phyloP scores from a whole-genome alignment of 306 rosid genomes.

The Medicago truncatula region DNA sequence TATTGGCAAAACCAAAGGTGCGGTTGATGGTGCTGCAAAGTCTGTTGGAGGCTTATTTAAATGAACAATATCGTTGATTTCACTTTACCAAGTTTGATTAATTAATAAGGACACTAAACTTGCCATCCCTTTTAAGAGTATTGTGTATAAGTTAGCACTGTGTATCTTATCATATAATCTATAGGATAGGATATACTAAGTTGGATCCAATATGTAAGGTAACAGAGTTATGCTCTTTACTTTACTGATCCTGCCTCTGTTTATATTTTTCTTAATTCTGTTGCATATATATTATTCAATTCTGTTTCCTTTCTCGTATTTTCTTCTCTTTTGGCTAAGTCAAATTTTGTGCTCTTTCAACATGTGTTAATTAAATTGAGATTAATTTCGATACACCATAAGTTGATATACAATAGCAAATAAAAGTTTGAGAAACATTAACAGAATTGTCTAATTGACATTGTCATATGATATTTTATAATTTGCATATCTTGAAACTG shows the following conservation, averaged over 20 bases:
- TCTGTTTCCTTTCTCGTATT: background rate
- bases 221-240: background rate
- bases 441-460: background rate
- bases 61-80: background rate
- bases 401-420: background rate
- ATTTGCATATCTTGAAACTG: background rate
- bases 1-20: background rate
- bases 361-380: too few species aligned
- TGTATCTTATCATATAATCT: background rate
- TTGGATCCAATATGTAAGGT: slow-evolving; percentile 2
- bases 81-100: background rate
- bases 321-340: background rate
- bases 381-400: too few species aligned
- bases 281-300: background rate
- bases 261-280: background rate
- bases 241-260: background rate
- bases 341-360: too few species aligned
- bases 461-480: background rate
- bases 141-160: background rate
- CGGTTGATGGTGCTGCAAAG: background rate
- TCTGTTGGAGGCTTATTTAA: slow-evolving; percentile 7
- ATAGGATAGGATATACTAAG: background rate
- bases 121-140: background rate
- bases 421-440: background rate
- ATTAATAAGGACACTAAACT: background rate